Conservation (phyloP, 352 stramenopile species). For the Pythium scleroteichum region DNA sequence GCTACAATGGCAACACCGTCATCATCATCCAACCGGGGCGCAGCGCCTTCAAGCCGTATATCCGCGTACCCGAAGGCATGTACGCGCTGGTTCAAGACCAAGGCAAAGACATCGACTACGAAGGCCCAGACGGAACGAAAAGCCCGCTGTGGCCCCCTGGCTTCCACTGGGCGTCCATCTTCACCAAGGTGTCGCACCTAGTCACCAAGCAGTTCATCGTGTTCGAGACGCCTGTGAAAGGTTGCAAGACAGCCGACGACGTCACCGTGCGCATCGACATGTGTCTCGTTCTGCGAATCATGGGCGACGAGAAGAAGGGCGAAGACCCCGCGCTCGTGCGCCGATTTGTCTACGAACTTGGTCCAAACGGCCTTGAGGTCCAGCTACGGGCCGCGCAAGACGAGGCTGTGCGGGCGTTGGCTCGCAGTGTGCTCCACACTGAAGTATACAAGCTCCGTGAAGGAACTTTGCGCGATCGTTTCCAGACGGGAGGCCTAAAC, state of each 20-base stretch:
- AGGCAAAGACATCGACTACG: constrained; percentile 73
- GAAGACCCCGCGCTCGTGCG: constrained; percentile 83
- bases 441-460: constrained; percentile 83
- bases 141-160: constrained; percentile 74
- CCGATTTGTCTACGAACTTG: constrained; percentile 88
- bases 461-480: constrained; percentile 58
- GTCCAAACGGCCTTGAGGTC: constrained; percentile 74
- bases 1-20: constrained; percentile 80
- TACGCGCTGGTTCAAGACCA: constrained; percentile 88
- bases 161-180: constrained; percentile 68
- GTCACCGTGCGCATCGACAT: constrained; percentile 87
- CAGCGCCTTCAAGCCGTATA: constrained; percentile 68
- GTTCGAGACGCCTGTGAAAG: constrained; percentile 85
- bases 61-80: constrained; percentile 86
- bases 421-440: constrained; percentile 82
- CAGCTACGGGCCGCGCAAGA: constrained; percentile 81
- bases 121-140: constrained; percentile 40
- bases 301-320: constrained; percentile 72
- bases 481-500: constrained; percentile 49
- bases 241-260: constrained; percentile 88
- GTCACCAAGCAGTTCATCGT: constrained; percentile 89
- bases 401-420: constrained; percentile 73
- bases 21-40: constrained; percentile 74
- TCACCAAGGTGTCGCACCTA: constrained; percentile 81
- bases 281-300: constrained; percentile 86